Conservation (phyloP, 2,329 filamentous ascomycete genomes). For the Fusarium sp. region DNA sequence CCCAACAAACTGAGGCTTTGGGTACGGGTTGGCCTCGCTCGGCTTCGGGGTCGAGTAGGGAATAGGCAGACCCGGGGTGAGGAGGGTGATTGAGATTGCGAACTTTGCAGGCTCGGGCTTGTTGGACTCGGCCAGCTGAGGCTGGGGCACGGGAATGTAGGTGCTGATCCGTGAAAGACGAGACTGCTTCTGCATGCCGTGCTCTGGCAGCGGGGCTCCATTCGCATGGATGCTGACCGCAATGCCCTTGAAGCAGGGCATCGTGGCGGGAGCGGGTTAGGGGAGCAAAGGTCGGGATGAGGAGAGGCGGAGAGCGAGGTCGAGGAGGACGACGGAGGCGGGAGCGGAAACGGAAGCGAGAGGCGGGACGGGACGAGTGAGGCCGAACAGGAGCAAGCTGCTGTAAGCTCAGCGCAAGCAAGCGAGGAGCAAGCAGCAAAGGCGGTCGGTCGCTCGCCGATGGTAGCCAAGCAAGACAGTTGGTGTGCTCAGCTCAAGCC, state of each 20-base stretch:
- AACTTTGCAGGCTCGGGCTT: conserved; percentile 95
- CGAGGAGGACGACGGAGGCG: conserved; percentile 20
- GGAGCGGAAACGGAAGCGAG: conserved; percentile 6
- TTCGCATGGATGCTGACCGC: conserved; percentile 95
- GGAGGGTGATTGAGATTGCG: conserved; percentile 95
- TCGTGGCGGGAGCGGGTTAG: conserved; percentile 53
- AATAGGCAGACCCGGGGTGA: conserved; percentile 88
- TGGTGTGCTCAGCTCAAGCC: conserved; percentile 31
- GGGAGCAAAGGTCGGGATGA: conserved; percentile 26
- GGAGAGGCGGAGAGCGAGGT: conserved; percentile 32
- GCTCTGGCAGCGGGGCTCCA: conserved; percentile 85
- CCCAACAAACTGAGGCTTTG: conserved; percentile 84
- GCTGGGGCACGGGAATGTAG: conserved; percentile 95
- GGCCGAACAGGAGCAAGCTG: conserved; percentile 13
- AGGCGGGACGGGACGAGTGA: conserved; percentile 12
- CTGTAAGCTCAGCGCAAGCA: conserved; percentile 13
- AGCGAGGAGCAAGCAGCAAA: conserved; percentile 25
- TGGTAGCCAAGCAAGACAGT: conserved; percentile 22
- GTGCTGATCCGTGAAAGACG: conserved; percentile 92
- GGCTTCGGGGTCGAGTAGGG: conserved; percentile 93
- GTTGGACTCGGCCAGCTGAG: conserved; percentile 75
- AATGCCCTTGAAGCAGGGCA: conserved; percentile 99
- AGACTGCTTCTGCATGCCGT: conserved; percentile 94
- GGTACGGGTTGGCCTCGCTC: conserved; percentile 80
- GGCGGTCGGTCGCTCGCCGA: conserved; percentile 28